Conservation (phyloP, 225 moss, liverwort and hornwort genomes). For the Pleurozium schreberi region DNA sequence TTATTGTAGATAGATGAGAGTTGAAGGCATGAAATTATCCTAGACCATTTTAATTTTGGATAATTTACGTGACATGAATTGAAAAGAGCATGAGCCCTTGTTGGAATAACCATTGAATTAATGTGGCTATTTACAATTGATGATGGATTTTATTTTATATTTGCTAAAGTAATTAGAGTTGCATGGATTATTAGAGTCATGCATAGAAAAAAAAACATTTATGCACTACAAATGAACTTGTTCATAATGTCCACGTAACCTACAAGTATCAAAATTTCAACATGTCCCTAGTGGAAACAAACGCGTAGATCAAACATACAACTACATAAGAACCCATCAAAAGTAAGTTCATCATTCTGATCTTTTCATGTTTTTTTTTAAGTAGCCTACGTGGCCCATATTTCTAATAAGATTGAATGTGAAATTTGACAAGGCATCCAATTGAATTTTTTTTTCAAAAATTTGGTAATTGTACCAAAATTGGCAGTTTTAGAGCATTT, state of each 20-base stretch:
- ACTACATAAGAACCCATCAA: fast-evolving
- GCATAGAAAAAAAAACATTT: neutral
- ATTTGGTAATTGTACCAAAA: too few species aligned
- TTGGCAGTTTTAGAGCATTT: too few species aligned
- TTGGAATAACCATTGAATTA: neutral
- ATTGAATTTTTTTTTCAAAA: too few species aligned
- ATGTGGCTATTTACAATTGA: neutral
- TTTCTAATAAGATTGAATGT: neutral
- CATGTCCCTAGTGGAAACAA: neutral
- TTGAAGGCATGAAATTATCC: neutral
- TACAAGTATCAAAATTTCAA: neutral
- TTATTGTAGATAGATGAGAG: neutral
- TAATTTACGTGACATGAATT: too few species aligned
- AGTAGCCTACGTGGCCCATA: fast-evolving
- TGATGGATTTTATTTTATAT: neutral
- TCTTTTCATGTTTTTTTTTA: neutral
- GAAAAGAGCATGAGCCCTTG: neutral
- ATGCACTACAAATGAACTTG: neutral
- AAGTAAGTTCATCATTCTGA: neutral
- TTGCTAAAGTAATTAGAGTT: neutral
- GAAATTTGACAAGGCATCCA: neutral
- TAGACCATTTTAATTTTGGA: neutral
- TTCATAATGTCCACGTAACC: neutral
- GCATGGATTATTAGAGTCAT: neutral
- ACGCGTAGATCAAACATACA: fast-evolving